Conservation (phyloP, 2,329 filamentous ascomycete genomes). For the Purpureocillium takamizusanense region DNA sequence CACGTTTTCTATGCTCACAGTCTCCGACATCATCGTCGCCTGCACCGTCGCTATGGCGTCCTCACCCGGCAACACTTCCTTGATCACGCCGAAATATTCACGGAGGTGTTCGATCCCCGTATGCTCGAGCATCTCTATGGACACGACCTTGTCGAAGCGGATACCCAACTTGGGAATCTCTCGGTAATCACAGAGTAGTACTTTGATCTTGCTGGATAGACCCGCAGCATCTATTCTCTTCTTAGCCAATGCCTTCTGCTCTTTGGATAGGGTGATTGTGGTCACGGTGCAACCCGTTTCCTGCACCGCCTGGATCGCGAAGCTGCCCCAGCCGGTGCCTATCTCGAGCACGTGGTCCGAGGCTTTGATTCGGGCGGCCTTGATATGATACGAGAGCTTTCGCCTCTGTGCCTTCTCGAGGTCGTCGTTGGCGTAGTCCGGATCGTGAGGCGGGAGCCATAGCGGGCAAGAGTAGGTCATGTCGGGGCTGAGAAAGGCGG, state of each 20-base stretch:
- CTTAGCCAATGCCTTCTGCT: slow-evolving; percentile 61
- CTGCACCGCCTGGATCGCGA: slow-evolving; percentile 59
- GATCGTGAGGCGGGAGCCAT: slow-evolving; percentile 11
- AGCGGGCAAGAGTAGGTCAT: slow-evolving; percentile 9
- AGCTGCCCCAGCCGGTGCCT: slow-evolving; percentile 65
- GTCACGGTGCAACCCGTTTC: slow-evolving; percentile 60
- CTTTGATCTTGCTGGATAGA: slow-evolving; percentile 48
- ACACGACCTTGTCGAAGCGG: slow-evolving; percentile 60
- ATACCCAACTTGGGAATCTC: slow-evolving; percentile 42
- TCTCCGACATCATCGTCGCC: too few relatives aligned
- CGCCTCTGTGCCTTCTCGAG: slow-evolving; percentile 57
- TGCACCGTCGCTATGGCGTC: slow-evolving; percentile 23
- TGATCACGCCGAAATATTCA: slow-evolving; percentile 57
- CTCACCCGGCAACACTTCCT: slow-evolving; percentile 53
- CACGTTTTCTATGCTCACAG: too few relatives aligned
- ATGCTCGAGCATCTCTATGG: slow-evolving; percentile 70
- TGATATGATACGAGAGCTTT: slow-evolving; percentile 58
- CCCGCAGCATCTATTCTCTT: slow-evolving; percentile 52
- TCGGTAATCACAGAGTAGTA: slow-evolving; percentile 61
- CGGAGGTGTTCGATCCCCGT: slow-evolving; percentile 58
- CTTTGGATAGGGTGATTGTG: slow-evolving; percentile 55
- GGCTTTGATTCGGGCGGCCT: slow-evolving; percentile 50
- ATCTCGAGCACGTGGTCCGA: slow-evolving; percentile 65
- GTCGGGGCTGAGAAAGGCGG: slow-evolving; percentile 6
- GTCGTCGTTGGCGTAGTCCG: slow-evolving; percentile 29